Percentiles rank a stretch among this genome's conserved stretches.
Evolutionary conservation across 768 basidiomycete species (phyloP).

Genomic region (Lentinula raphanica): DNA sequence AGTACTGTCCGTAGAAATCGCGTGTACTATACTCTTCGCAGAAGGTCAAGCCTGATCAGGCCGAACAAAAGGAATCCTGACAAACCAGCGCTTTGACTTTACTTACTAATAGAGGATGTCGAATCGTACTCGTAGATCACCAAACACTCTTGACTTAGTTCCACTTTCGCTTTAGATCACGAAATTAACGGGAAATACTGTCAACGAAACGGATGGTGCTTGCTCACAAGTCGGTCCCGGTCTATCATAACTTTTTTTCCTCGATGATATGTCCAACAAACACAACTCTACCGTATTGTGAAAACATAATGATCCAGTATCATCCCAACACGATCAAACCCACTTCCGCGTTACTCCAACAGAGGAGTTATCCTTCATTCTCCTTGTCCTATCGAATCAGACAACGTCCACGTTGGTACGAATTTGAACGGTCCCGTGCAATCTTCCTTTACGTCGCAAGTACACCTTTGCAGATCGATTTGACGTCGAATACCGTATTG

Average conservation of each 20-base stretch:
- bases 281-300: no score
- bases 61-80: not conserved
- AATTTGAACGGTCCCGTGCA: not conserved
- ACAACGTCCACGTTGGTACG: no score
- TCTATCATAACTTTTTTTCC: not conserved
- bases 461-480: slow-evolving; percentile 20
- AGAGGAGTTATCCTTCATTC: no score
- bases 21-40: no score
- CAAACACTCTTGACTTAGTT: not conserved
- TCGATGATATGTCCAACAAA: no score
- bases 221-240: not conserved
- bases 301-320: no score
- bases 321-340: no score
- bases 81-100: not conserved
- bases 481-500: slow-evolving; percentile 13
- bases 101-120: not conserved
- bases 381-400: no score
- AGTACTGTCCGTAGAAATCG: slow-evolving; percentile 4
- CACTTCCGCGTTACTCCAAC: no score
- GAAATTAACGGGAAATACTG: not conserved
- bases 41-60: not conserved
- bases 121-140: not conserved
- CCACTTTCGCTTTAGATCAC: slow-evolving; percentile 1
- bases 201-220: no score
- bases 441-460: not conserved